These are phyloP conservation scores for Podospora bellae-mahoneyi DNA, from an alignment of 495 filamentous ascomycete genomes.

Conservation along the genomic window DNA sequence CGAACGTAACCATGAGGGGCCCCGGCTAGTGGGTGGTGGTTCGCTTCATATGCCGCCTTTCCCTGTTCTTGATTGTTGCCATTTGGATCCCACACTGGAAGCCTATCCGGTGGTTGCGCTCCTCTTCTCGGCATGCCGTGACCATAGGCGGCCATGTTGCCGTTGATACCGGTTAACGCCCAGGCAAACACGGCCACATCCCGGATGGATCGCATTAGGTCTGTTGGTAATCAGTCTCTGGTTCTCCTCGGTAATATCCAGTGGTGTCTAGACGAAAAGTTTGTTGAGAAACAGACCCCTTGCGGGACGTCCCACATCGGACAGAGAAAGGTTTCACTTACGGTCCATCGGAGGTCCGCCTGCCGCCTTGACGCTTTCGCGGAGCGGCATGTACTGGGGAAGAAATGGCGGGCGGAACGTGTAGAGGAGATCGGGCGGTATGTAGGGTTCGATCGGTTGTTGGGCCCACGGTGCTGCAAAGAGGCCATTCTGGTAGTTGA, in stretches of 20 bases:
- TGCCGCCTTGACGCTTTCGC: constrained; percentile 43
- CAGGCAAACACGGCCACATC: constrained; percentile 83
- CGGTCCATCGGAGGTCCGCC: constrained; percentile 53
- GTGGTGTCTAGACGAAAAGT: not conserved
- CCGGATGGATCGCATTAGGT: constrained; percentile 76
- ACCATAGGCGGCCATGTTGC: constrained; percentile 61
- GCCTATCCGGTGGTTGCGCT: constrained; percentile 53
- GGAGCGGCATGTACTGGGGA: constrained; percentile 44
- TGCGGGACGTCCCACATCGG: not conserved
- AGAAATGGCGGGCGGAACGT: constrained; percentile 42
- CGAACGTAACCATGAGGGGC: constrained; percentile 12
- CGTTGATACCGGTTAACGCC: constrained; percentile 79
- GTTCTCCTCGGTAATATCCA: constrained; percentile 2
- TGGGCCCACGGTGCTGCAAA: constrained; percentile 76
- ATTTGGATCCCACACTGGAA: constrained; percentile 53
- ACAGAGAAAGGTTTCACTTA: constrained; percentile 13
- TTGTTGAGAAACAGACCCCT: not conserved
- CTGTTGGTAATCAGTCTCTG: constrained; percentile 9
- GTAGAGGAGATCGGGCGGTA: constrained; percentile 42
- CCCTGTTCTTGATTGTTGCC: not conserved
- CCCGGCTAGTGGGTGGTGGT: not conserved
- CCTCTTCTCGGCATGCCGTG: constrained; percentile 60
- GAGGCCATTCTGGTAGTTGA: constrained; percentile 61
- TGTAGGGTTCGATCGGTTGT: constrained; percentile 51
- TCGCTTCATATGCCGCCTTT: not conserved